Conservation (phyloP, 2,329 filamentous ascomycete genomes). For the Aspergillus ibericus region DNA sequence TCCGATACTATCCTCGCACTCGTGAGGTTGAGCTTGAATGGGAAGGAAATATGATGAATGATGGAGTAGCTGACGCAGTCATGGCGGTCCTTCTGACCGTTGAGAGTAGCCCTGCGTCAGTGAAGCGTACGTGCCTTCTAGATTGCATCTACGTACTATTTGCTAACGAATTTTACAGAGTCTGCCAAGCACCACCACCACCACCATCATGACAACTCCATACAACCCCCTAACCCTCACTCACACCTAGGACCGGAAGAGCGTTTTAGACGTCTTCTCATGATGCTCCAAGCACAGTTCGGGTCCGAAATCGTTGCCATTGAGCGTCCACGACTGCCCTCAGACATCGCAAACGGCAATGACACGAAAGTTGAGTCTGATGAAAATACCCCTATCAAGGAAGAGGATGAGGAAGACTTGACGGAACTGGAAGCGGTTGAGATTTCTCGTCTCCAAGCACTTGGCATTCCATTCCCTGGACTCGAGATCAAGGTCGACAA, state of each 20-base stretch:
- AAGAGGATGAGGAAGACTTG: slow-evolving; percentile 45
- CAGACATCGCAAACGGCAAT: slow-evolving; percentile 19
- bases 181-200: slow-evolving; percentile 65
- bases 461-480: slow-evolving; percentile 89
- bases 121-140: slow-evolving; percentile 64
- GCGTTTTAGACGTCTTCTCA: slow-evolving; percentile 79
- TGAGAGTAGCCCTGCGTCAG: slow-evolving; percentile 90
- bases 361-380: slow-evolving; percentile 12
- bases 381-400: slow-evolving; percentile 16
- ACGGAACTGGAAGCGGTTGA: slow-evolving; percentile 64
- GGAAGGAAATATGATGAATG: slow-evolving; percentile 97
- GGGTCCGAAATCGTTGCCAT: slow-evolving; percentile 83
- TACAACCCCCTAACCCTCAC: slow-evolving; percentile 67
- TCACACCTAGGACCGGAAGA: slow-evolving; percentile 70
- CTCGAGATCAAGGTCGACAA: slow-evolving; percentile 85
- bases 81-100: slow-evolving; percentile 90
- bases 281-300: slow-evolving; percentile 97
- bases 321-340: slow-evolving; percentile 56
- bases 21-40: slow-evolving; percentile 90
- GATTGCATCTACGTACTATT: background rate
- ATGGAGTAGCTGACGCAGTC: slow-evolving; percentile 95
- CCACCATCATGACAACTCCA: slow-evolving; percentile 41
- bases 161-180: slow-evolving; percentile 41
- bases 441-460: slow-evolving; percentile 72
- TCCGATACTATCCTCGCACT: slow-evolving; percentile 69